Conservation (phyloP, 2,329 filamentous ascomycete genomes). For the Tricladium varicosporioides region DNA sequence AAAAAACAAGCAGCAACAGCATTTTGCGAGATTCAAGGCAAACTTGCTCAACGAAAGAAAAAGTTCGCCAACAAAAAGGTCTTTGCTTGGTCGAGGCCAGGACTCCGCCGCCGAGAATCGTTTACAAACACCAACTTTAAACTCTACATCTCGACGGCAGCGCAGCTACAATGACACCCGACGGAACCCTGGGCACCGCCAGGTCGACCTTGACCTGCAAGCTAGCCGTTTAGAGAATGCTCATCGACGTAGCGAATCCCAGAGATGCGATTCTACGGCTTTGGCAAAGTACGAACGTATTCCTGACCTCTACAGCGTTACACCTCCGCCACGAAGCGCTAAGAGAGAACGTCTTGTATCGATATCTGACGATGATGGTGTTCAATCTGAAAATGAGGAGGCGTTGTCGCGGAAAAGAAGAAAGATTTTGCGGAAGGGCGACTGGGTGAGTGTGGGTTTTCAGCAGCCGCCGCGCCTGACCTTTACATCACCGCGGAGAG, state of each 20-base stretch:
- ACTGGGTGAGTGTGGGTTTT: conserved; percentile 32
- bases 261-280: not conserved
- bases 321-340: conserved; percentile 17
- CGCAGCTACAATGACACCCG: not conserved
- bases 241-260: too few relatives aligned
- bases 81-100: conserved; percentile 16
- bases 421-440: conserved; percentile 28
- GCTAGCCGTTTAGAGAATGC: not conserved
- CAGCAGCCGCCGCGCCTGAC: conserved; percentile 24
- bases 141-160: not conserved
- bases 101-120: conserved; percentile 7
- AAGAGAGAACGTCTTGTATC: conserved; percentile 16
- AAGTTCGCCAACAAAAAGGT: conserved; percentile 30
- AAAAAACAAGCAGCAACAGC: conserved; percentile 43
- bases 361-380: not conserved
- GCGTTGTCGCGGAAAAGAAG: conserved; percentile 25
- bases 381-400: conserved; percentile 9
- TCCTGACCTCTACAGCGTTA: conserved; percentile 23
- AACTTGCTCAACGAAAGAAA: conserved; percentile 32
- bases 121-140: not conserved
- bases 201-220: not conserved
- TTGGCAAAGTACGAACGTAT: conserved; percentile 9
- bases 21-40: conserved; percentile 45
- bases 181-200: too few relatives aligned
- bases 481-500: conserved; percentile 20